phyloP scores from a whole-genome alignment of 768 basidiomycete species.

The Amanita rubescens region DNA sequence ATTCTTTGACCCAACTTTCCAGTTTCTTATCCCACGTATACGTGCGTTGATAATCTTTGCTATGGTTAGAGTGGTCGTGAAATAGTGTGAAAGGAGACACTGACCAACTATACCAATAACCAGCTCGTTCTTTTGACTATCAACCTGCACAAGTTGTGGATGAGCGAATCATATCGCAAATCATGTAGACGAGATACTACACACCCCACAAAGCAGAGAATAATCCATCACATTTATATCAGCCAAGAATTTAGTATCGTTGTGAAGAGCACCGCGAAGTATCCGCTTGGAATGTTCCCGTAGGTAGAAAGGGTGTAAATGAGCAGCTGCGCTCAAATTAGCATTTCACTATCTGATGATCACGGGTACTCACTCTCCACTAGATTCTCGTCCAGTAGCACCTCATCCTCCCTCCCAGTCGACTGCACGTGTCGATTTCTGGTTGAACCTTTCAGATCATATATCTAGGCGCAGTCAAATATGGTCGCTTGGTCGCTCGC shows the following conservation, averaged over 20 bases:
- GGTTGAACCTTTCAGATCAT: conserved; percentile 94
- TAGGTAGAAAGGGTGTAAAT: conserved; percentile 85
- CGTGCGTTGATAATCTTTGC: conserved; percentile 83
- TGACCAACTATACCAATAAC: conserved; percentile 94
- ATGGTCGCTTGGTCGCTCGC: neutral
- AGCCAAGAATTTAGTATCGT: conserved; percentile 92
- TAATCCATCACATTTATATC: conserved; percentile 98
- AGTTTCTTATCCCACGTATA: conserved; percentile 99
- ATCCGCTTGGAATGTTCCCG: conserved; percentile 97
- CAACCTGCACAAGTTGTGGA: conserved; percentile 42
- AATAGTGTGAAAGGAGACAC: conserved; percentile 21
- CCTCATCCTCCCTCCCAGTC: conserved; percentile 87
- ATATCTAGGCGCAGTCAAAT: conserved; percentile 50
- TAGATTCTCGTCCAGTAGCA: conserved; percentile 93
- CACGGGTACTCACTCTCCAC: conserved; percentile 64
- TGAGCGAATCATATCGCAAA: neutral
- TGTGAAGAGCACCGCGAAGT: conserved; percentile 81
- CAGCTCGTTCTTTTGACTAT: conserved; percentile 80
- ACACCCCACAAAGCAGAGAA: conserved; percentile 80
- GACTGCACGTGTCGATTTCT: conserved; percentile 90
- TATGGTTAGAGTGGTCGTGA: neutral
- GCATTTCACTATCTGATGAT: neutral
- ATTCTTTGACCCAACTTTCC: conserved; percentile 98
- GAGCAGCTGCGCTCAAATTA: conserved; percentile 47
- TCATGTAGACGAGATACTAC: conserved; percentile 5